Conservation (phyloP, 192 early-diverging fungal species). For the Coemansia sp. region DNA sequence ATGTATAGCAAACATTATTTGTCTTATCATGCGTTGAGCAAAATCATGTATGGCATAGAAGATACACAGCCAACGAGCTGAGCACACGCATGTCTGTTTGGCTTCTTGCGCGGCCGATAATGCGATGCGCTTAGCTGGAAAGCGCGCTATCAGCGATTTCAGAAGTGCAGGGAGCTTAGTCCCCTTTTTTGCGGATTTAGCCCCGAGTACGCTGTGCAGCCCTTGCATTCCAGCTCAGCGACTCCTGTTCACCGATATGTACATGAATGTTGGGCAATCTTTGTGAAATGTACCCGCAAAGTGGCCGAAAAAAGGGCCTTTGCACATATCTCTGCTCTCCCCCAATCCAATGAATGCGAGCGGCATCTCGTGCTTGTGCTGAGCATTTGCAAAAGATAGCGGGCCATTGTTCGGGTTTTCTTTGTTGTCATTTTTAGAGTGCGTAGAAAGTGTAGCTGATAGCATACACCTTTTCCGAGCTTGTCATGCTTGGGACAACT, state of each 20-base stretch:
- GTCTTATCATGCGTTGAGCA: background rate
- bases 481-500: too few species aligned
- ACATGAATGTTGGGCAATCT: background rate
- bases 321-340: background rate
- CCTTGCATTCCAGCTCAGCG: background rate
- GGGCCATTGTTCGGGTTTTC: background rate
- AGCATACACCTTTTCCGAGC: too few species aligned
- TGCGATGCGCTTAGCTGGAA: background rate
- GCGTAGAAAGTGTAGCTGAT: too few species aligned
- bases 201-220: background rate
- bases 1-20: background rate
- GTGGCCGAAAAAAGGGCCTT: constrained; percentile 13
- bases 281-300: background rate
- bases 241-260: background rate
- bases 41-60: too few species aligned
- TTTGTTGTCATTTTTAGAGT: too few species aligned
- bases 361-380: too few species aligned
- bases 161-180: too few species aligned
- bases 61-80: too few species aligned
- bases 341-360: background rate
- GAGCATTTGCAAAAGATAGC: too few species aligned
- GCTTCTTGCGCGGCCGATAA: background rate
- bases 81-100: background rate
- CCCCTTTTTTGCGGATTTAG: background rate
- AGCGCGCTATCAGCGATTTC: too few species aligned